Evolutionary conservation across 2,329 filamentous ascomycete genomes (phyloP).

Genomic region (Fusarium sp.): DNA sequence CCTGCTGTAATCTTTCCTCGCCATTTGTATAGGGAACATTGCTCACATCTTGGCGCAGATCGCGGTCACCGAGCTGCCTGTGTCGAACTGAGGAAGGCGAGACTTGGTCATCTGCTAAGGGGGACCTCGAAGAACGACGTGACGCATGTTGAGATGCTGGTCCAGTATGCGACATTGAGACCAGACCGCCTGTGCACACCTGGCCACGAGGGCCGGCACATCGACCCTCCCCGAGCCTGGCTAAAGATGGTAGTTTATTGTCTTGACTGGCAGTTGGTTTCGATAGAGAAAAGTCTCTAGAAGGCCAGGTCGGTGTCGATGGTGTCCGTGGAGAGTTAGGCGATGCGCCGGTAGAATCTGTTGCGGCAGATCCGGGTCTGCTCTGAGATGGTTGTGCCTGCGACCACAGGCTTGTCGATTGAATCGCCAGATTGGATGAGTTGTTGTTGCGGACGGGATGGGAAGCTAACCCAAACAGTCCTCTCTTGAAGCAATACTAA

Average conservation of each 20-base stretch:
- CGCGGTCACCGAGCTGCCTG: slow-evolving; percentile 36
- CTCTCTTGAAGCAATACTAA: slow-evolving; percentile 34
- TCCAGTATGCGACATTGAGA: slow-evolving; percentile 73
- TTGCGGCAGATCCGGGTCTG: slow-evolving; percentile 49
- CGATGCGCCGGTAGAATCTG: slow-evolving; percentile 50
- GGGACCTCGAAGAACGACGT: slow-evolving; percentile 61
- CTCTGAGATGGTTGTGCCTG: slow-evolving; percentile 49
- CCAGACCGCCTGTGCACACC: slow-evolving; percentile 67
- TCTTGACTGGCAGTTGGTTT: slow-evolving; percentile 40
- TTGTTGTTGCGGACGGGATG: slow-evolving; percentile 48
- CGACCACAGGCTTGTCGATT: slow-evolving; percentile 50
- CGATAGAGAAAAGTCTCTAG: slow-evolving; percentile 37
- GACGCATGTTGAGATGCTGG: slow-evolving; percentile 67
- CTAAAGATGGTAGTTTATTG: slow-evolving; percentile 36
- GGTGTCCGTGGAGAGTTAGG: slow-evolving; percentile 53
- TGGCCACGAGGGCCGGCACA: slow-evolving; percentile 66
- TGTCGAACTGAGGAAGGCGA: slow-evolving; percentile 43
- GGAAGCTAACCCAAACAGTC: slow-evolving; percentile 52
- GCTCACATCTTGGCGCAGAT: slow-evolving; percentile 40
- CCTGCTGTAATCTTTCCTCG: slow-evolving; percentile 42
- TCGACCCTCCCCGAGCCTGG: slow-evolving; percentile 58
- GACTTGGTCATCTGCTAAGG: slow-evolving; percentile 51
- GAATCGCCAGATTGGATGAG: slow-evolving; percentile 51
- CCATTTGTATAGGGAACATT: slow-evolving; percentile 40
- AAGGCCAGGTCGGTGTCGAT: slow-evolving; percentile 49